Base-by-base conservation (phyloP, 306 rosid species). In the Inga leiocalycina region DNA sequence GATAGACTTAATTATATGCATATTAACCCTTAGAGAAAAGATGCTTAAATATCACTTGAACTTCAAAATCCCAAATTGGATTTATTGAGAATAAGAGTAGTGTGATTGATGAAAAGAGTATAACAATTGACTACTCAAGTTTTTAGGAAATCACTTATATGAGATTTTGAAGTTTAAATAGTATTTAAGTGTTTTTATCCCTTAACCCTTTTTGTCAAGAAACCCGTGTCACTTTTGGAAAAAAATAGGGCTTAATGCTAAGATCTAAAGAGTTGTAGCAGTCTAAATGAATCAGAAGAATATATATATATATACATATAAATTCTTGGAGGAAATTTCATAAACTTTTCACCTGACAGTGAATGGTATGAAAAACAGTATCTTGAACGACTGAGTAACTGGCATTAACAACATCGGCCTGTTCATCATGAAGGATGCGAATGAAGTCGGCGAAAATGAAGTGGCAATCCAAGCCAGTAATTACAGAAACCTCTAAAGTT, bases 371-470 rank as follows among this genome's bases (percentile, higher is more conserved):
- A 43, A 88, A 85, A 64, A 86, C 84, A 17, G 79, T 64, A 54
- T 91, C 88, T 72, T 76, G 75, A 73, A 79, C 79, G 37, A 84
- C 87, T 12, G 85, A 74, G 68, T 85, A 91, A 75, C 84, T 85
- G 75, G 92, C 93, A 61, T 75, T 85, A 16, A 91, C 86, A 83
- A 89, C 64, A 49, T 88, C 95, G 12, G 86, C 89, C 79, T 88
- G 92, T 68, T 85, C 90, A 75, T 91, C 86, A 9, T 85, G 88
- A 73, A 89, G 87, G 48, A 88, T 41, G 4, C 88, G 90, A 84
- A 91, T 43, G n/a, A 86, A 75, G 34, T 80, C 88, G 6, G 45
- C 65, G 76, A 91, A 89, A 69, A 89, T 76, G 84, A 82, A 91
- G 24, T 82, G 85, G 76, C 27, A 85, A 78, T 88, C 91, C 88